Evolutionary conservation across 2,329 filamentous ascomycete species (phyloP).

Genomic region (Fusarium sp.): DNA sequence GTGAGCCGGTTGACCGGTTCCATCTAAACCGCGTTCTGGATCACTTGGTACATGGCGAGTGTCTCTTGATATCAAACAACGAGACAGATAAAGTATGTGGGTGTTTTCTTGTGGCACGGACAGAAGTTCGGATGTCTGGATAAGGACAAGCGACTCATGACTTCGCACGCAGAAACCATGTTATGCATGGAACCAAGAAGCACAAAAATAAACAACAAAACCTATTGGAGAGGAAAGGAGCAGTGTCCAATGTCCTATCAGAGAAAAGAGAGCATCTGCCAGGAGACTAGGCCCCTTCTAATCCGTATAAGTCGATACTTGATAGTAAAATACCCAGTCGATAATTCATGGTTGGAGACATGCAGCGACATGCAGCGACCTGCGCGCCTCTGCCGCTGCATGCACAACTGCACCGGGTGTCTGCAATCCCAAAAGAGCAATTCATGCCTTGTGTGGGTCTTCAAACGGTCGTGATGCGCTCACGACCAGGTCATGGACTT

Average conservation of each 20-base stretch:
- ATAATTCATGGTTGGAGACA: constrained; percentile 22
- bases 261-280: neutral
- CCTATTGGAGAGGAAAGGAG: neutral
- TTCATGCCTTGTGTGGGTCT: constrained; percentile 4
- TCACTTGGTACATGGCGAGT: neutral
- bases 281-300: neutral
- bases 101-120: constrained; percentile 19
- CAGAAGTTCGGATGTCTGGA: constrained; percentile 15
- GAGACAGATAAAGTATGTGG: constrained; percentile 20
- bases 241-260: neutral
- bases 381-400: constrained; percentile 32
- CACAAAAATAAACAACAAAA: constrained; percentile 1
- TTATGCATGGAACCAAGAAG: constrained; percentile 32
- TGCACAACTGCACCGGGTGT: constrained; percentile 17
- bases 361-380: constrained; percentile 7
- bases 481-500: constrained; percentile 25
- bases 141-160: constrained; percentile 33
- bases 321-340: neutral
- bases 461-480: constrained; percentile 13
- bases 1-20: constrained; percentile 11
- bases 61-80: constrained; percentile 2
- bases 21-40: neutral
- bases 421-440: constrained; percentile 10
- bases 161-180: constrained; percentile 8
- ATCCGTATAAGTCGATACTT: too few relatives aligned